Evolutionary conservation across 352 stramenopile species (phyloP), one percentile per base, ranked within the genome.

Genomic region (Phytophthora parvispora): DNA sequence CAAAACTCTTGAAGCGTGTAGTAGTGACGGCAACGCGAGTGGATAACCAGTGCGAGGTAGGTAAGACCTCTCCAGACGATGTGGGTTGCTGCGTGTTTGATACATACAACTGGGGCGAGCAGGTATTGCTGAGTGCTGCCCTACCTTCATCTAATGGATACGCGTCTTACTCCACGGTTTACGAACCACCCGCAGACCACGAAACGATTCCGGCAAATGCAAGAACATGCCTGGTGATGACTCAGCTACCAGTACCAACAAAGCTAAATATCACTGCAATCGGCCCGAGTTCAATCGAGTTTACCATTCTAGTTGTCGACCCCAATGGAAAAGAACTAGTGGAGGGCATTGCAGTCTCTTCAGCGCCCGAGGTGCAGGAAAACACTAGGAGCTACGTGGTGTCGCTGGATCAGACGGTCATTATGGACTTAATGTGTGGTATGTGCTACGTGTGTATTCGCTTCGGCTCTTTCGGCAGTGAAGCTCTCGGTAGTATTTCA

Each of bases 81-180:
- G 58, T 50, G 5, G 83, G 83, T 1, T 77, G 36, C 32, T 91
- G 83, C 47, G 62, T 75, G 0, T 86, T 93, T 52, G 85, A 91
- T 48, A 89, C 75, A 50, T 86, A 78, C 0, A 86, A 93, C 47
- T 91, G 85, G 85, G 57, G 66, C 13, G 65, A 72, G 3, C 74
- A 88, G 34, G 73, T 93, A 47, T 47, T 87, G 20, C 40, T 93
- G 2, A 69, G 57, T 34, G 64, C 75, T 9, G 50, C 31, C 27
- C 13, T 72, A 16, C 58, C 75, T 0, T 3, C 63, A 4, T 68
- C 57, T 0, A 61, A 43, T 20, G 73, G 64, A 1, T 78, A 82
- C 36, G 62, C 58, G 3, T 62, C 75, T 5, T 93, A 81, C 50
- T 88, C 81, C 1, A 67, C 45, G 3, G 69, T 91, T 9, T 57